Evolutionary conservation across 208 protist genomes (phyloP), one percentile per base, ranked within the genome.

Genomic region (Balamuthia mandrillaris): DNA sequence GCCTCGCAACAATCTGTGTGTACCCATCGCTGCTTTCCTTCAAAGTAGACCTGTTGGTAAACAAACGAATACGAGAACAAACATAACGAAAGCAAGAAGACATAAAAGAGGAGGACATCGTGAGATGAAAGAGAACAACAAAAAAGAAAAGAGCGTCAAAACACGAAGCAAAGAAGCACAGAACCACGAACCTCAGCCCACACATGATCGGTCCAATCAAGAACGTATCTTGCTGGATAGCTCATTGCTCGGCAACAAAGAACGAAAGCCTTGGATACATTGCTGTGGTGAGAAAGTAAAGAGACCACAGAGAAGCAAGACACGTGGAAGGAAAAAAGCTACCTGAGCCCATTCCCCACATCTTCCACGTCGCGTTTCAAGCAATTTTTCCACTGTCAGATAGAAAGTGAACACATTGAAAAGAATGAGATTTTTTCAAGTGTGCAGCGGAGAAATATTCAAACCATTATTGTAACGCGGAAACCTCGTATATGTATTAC

Each of bases 341-440:
- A 41, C 29, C 51, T 93, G 91, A 6, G 90, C 91, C 90, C 90
- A 93, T 58, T 93, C 91, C 9, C 91, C 91, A 78, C 91, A 93
- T n/a, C 90, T 63, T 5, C 91, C 91, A 7, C 54, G 31, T 29
- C 83, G 87, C 0, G 90, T 92, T 39, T 91, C 49, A 21, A 93
- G 33, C 31, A 93, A 58, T 37, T 91, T 93, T 16, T 41, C 68
- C 27, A 54, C 66, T 60, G 45, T 65, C 29, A 16, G 49, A 0
- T 56, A 83, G 10, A 86, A 18, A 4, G 14, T 39, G 18, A 39
- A 74, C 3, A 45, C 45, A 78, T 41, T 3, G 44, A n/a, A 6
- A 68, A n/a, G 6, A 54, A 65, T n/a, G n/a, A n/a, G n/a, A n/a
- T n/a, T n/a, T n/a, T n/a, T n/a, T n/a, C n/a, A n/a, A n/a, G n/a